Base-by-base conservation (phyloP, 1,284 basidiomycete genomes). In the Papiliotrema terrestris region DNA sequence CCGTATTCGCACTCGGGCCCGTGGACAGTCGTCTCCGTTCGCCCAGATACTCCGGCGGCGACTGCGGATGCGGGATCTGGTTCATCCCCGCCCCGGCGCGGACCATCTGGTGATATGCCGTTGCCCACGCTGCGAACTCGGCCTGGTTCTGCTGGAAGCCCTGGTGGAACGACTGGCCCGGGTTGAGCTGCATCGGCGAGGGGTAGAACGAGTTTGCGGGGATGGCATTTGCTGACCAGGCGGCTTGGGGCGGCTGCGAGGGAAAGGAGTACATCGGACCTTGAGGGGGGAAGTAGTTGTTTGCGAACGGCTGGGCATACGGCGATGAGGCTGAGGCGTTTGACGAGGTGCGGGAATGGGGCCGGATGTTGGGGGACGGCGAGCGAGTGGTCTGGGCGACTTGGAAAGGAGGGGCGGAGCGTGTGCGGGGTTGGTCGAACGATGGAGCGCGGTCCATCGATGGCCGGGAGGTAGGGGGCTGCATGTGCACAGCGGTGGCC, bases 81-180 rank as follows among this genome's bases (percentile, higher is more conserved):
- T 17, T 58, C 63, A 58, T 53, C 15, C 56, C 55, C 22, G 62
- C 63, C 29, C 59, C 61, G 9, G 66, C 67, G 48, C 67, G 66
- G 13, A 73, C 61, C 72, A 74, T 74, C 25, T 73, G 72, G 47
- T 72, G 68, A 50, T 75, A 75, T n/a, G 71, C 72, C 52, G 71
- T 67, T 20, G 73, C 67, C 73, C 73, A 75, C 11, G 72, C 72
- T 13, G 69, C 66, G 50, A 73, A 74, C 51, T 75, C 72, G 20
- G 65, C 62, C 38, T 62, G 67, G 36, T 54, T 57, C 54, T 69
- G 69, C 38, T 69, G 72, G 44, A 65, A 68, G n/a, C 62, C 64
- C 15, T 56, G 64, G 23, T 63, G 61, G 48, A 61, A 61, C 22
- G 60, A 59, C 32, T 54, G 55, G 22, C 49, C 51, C 8, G 58